Percentiles rank a stretch among this genome's conserved stretches.
Conservation (phyloP, 306 rosid species). For the cucumber (Cucumis sativus) region Cucumber_9930_V3 NC_026657.2:29165501-29166000, state of each 20-base stretch:
- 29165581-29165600: not conserved
- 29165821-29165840: not conserved
- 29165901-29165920: not conserved
- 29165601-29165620: not conserved
- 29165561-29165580: not conserved
- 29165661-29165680: not conserved
- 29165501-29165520: not conserved
- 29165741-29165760: not conserved
- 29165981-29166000: not conserved
- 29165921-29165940: not conserved
- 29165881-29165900: not conserved
- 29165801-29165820: not conserved
- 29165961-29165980: not conserved
- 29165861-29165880: too few relatives aligned
- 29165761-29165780: not conserved
- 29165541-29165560: not conserved
- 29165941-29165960: not conserved
- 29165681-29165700: not conserved
- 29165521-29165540: not conserved
- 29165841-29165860: not conserved
- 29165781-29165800: not conserved
- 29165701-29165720: not conserved
- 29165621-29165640: not conserved
- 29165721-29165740: not conserved
- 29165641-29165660: not conserved